Evolutionary conservation across 257 asterid species (phyloP).

Genomic region (Lavandula angustifolia): DNA sequence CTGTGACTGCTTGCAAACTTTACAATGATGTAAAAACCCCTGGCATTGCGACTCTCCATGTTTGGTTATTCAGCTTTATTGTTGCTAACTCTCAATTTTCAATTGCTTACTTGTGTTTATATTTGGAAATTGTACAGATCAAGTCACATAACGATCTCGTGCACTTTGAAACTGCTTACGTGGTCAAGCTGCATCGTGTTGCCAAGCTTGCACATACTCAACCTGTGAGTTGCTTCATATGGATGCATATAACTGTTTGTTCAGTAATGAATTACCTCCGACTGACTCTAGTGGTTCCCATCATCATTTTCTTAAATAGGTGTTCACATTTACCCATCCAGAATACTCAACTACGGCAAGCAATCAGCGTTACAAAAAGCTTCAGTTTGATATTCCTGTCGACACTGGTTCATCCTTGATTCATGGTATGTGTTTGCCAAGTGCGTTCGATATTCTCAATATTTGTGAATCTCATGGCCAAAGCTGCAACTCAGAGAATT

Average conservation of each 20-base stretch:
- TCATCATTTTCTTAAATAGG: constrained; percentile 52
- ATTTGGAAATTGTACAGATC: constrained; percentile 52
- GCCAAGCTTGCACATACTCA: constrained; percentile 86
- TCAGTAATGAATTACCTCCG: constrained; percentile 2
- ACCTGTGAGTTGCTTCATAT: constrained; percentile 63
- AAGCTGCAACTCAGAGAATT: background rate
- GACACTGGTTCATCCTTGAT: constrained; percentile 89
- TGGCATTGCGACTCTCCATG: constrained; percentile 17
- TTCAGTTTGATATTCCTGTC: constrained; percentile 61
- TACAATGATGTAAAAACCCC: constrained; percentile 78
- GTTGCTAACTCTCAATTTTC: background rate
- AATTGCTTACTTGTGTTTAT: constrained; percentile 11
- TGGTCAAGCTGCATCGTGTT: constrained; percentile 92
- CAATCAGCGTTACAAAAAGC: constrained; percentile 78
- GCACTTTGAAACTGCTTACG: constrained; percentile 98
- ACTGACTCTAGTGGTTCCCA: constrained; percentile 26
- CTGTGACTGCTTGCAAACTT: constrained; percentile 89
- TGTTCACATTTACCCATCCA: constrained; percentile 88
- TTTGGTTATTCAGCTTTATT: constrained; percentile 14
- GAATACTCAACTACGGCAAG: constrained; percentile 51
- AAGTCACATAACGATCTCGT: constrained; percentile 88
- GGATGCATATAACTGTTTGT: constrained; percentile 29
- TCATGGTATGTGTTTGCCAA: constrained; percentile 64
- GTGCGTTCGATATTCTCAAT: constrained; percentile 21
- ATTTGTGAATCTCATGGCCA: background rate